phyloP scores from a whole-genome alignment of 2,329 filamentous ascomycete species.

The Stemphylium beticola region DNA sequence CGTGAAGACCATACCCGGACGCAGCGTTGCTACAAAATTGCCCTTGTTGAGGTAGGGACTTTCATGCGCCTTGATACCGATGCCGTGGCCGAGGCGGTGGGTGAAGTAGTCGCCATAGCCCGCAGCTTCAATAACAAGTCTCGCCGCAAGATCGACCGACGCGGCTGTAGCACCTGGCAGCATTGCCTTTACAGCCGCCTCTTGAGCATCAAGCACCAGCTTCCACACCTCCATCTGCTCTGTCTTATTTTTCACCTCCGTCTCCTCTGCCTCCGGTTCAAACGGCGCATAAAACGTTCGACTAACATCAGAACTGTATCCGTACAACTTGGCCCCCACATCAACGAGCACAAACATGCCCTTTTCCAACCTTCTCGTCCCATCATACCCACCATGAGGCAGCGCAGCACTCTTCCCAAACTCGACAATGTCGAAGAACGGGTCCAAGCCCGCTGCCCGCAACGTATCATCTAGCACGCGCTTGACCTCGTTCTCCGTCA shows the following conservation, averaged over 20 bases:
- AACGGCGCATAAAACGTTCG: constrained; percentile 62
- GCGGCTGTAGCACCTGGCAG: constrained; percentile 62
- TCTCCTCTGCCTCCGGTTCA: constrained; percentile 22
- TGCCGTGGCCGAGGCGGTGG: constrained; percentile 68
- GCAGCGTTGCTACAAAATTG: constrained; percentile 57
- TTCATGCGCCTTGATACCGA: constrained; percentile 71
- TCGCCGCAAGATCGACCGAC: constrained; percentile 66
- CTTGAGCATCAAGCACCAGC: constrained; percentile 67
- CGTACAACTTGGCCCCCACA: constrained; percentile 66
- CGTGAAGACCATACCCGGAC: constrained; percentile 67
- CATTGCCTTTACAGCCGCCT: constrained; percentile 60
- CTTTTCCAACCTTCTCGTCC: constrained; percentile 56
- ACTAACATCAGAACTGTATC: constrained; percentile 69
- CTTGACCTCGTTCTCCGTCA: constrained; percentile 65
- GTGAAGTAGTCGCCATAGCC: constrained; percentile 67
- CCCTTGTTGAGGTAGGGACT: constrained; percentile 70
- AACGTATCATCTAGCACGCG: constrained; percentile 63
- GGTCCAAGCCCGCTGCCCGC: constrained; percentile 59
- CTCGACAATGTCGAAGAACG: constrained; percentile 69
- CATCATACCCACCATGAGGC: constrained; percentile 62
- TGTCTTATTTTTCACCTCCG: constrained; percentile 22
- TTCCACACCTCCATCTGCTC: constrained; percentile 66
- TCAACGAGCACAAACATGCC: constrained; percentile 68
- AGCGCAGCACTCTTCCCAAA: constrained; percentile 64
- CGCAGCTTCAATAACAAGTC: constrained; percentile 62